Evolutionary conservation across 768 basidiomycete species (phyloP), one percentile per base, ranked within the genome.

Genomic region (Wakefieldia striispora): DNA sequence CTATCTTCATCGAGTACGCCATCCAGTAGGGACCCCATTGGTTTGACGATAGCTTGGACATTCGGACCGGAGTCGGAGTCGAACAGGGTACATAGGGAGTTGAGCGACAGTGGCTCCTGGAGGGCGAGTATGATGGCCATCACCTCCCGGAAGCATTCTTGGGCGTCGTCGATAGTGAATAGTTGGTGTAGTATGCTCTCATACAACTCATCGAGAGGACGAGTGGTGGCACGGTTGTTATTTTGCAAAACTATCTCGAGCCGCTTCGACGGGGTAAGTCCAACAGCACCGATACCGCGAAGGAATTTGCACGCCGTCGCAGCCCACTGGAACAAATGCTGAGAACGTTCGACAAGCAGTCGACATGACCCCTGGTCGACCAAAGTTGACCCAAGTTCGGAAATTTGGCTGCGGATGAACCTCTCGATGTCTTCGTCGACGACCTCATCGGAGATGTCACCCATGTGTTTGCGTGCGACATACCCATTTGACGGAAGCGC

Each of bases 351-450:
- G 10, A 27, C 27, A 8, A 27, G 27, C 9, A 27, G 27, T 27
- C 27, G 27, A 27, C 3, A 27, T 8, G 27, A 27, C 27, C 10
- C 27, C 27, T 27, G 3, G 6, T 54, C 43, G n/a, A n/a, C n/a
- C n/a, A n/a, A n/a, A n/a, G 27, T 9, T 41, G 13, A 27, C 17
- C n/a, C n/a, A n/a, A n/a, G n/a, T n/a, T n/a, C n/a, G n/a, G n/a
- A n/a, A n/a, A n/a, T n/a, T n/a, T n/a, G n/a, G n/a, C n/a, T n/a
- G n/a, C n/a, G n/a, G 13, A 33, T 46, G 6, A 54, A 50, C 19
- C 21, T 50, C 8, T 13, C 3, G 7, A 54, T 45, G 16, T 54
- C 53, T 14, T 12, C 19, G 12, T 54, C 41, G 2, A 54, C 27
- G 2, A 13, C 7, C 5, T 26, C n/a, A 3, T 10, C 1, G 0